Percentiles rank a stretch among this genome's conserved stretches.
phyloP scores from a whole-genome alignment of 768 basidiomycete species.

The Candolleomyces aberdarensis region DNA sequence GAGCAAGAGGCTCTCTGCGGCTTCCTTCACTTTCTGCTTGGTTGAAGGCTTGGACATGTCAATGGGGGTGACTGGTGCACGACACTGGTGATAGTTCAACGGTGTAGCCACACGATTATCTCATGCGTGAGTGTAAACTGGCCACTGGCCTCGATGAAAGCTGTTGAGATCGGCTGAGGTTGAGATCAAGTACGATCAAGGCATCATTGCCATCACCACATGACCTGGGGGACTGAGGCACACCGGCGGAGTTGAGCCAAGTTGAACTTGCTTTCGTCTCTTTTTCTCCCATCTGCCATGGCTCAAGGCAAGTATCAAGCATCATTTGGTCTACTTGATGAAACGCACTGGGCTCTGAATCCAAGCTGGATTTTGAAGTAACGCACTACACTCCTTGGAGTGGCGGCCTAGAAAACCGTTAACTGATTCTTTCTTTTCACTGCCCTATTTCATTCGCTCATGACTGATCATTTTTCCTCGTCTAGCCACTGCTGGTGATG shows the following conservation, averaged over 20 bases:
- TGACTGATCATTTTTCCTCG: conserved; percentile 10
- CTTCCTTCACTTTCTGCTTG: conserved; percentile 9
- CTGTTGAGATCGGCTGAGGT: no score
- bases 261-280: no score
- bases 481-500: conserved; percentile 19
- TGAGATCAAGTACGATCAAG: no score
- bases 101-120: no score
- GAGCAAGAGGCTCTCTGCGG: conserved; percentile 15
- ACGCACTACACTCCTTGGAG: conserved; percentile 44
- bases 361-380: conserved; percentile 26
- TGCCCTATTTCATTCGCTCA: conserved; percentile 2
- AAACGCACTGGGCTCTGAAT: conserved; percentile 64
- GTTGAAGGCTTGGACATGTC: conserved; percentile 1
- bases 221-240: no score
- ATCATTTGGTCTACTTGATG: conserved; percentile 30
- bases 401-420: conserved; percentile 57
- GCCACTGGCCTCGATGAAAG: neutral
- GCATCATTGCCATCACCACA: no score
- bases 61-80: neutral
- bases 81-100: no score
- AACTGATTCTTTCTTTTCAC: conserved; percentile 31
- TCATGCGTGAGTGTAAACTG: neutral
- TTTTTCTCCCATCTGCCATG: neutral
- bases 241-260: no score
- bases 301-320: conserved; percentile 9